Conservation (phyloP, 2,329 filamentous ascomycete species). For the Exophiala sp. region DNA sequence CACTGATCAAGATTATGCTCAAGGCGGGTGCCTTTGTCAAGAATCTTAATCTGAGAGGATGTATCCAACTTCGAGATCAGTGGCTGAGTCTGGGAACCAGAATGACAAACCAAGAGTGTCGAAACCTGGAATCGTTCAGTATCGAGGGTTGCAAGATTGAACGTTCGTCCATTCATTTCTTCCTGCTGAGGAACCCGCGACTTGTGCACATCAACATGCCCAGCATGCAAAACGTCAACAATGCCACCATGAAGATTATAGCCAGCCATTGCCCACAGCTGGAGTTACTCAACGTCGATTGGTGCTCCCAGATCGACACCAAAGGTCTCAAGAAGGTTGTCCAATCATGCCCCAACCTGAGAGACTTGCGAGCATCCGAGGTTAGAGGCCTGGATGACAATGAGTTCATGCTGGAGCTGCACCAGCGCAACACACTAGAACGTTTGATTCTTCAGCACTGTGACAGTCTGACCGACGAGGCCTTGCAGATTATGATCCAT, state of each 20-base stretch:
- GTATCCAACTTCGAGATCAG: constrained; percentile 77
- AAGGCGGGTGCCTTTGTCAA: constrained; percentile 83
- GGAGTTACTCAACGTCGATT: constrained; percentile 83
- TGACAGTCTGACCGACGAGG: constrained; percentile 67
- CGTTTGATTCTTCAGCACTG: constrained; percentile 77
- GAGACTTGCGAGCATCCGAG: constrained; percentile 75
- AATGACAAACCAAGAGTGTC: constrained; percentile 69
- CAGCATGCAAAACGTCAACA: constrained; percentile 71
- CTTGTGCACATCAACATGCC: constrained; percentile 83
- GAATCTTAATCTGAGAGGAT: constrained; percentile 84
- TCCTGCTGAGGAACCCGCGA: constrained; percentile 68
- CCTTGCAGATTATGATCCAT: constrained; percentile 66
- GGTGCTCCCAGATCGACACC: constrained; percentile 82
- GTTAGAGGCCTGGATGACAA: constrained; percentile 71
- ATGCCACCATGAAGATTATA: constrained; percentile 80
- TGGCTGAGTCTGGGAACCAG: constrained; percentile 62
- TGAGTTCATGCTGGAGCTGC: constrained; percentile 67
- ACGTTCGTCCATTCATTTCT: constrained; percentile 68
- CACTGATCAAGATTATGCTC: constrained; percentile 76
- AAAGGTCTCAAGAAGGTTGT: constrained; percentile 68
- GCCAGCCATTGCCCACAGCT: constrained; percentile 72
- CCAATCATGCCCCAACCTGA: constrained; percentile 64
- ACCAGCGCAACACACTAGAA: constrained; percentile 73
- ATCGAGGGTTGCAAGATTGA: constrained; percentile 87
- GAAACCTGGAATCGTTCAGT: constrained; percentile 78